Evolutionary conservation across 495 filamentous ascomycete genomes (phyloP), one percentile per base, ranked within the genome.

Genomic region (Venustampulla echinocandica): DNA sequence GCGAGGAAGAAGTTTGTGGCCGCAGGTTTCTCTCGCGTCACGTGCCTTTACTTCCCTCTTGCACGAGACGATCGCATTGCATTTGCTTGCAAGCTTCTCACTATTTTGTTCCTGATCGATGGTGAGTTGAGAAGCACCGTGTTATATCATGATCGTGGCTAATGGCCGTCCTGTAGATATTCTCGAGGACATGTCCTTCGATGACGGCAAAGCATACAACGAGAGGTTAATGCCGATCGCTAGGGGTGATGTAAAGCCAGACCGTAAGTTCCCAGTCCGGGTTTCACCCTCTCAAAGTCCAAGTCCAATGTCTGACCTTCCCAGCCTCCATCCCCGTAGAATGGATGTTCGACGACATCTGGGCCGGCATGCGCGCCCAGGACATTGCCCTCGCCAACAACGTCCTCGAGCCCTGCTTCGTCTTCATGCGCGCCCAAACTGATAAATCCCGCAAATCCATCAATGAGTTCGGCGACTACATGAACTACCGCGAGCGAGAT

Each of bases 131-230:
- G 13, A 6, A 6, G 7, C 13, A 6, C 27, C 27, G 27, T 6
- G 7, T 30, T 70, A 1, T 23, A 66, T 64, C 63, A 0, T 22
- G 67, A 0, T n/a, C 49, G 66, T 0, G 66, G 67, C 35, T 33
- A 66, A 11, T 30, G 13, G 6, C 13, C 27, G 6, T 6, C 13
- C 27, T 14, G n/a, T 22, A 64, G 66, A 69, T 47, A n/a, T 62
- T 21, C 55, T 66, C 11, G 67, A 71, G 32, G 27, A 64, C 25
- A 65, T 68, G 61, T 65, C 64, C 13, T 45, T 71, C 3, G 44
- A 60, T 2, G 65, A 69, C 4, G 68, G 68, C 0, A 11, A 33
- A 3, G 50, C 38, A 1, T 61, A 62, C 17, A 66, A 70, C 44
- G 46, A 64, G 32, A 59, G 42, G 6, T 44, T 71, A 0, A 71